These are phyloP conservation scores for Rhodosorus marinus DNA, from an alignment of 23 red algal genomes.

Conservation along the genomic window DNA sequence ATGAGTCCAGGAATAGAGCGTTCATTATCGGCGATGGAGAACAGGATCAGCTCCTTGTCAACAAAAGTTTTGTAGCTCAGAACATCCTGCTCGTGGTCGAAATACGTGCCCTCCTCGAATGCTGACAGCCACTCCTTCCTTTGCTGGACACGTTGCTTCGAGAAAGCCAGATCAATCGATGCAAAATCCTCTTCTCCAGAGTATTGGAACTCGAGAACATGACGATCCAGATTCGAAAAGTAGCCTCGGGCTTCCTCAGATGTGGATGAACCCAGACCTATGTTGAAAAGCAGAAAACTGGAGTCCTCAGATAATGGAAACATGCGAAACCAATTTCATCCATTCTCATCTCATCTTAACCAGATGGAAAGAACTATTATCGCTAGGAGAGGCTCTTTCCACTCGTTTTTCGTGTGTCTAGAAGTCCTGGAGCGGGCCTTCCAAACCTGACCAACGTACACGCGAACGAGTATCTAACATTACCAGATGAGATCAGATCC, in stretches of 20 bases:
- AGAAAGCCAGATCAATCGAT: slow-evolving; percentile 86
- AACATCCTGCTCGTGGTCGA: slow-evolving; percentile 47
- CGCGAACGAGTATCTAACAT: too few relatives aligned
- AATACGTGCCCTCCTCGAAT: slow-evolving; percentile 46
- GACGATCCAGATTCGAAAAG: slow-evolving; percentile 62
- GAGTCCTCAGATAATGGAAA: too few relatives aligned
- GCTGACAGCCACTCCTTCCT: slow-evolving; percentile 64
- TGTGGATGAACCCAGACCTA: slow-evolving; percentile 72
- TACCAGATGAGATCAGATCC: too few relatives aligned
- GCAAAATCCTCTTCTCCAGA: slow-evolving; percentile 10
- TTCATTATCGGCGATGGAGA: slow-evolving; percentile 77
- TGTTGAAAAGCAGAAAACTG: too few relatives aligned
- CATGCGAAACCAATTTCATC: too few relatives aligned
- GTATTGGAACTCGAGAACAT: slow-evolving; percentile 41
- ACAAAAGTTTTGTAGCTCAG: slow-evolving; percentile 77
- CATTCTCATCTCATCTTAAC: too few relatives aligned
- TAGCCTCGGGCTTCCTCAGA: slow-evolving; percentile 66
- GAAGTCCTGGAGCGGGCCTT: too few relatives aligned
- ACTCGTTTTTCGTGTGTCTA: too few relatives aligned
- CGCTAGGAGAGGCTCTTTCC: too few relatives aligned
- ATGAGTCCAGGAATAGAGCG: slow-evolving; percentile 81
- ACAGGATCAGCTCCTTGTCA: slow-evolving; percentile 88
- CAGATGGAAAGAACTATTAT: too few relatives aligned
- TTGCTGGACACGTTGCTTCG: slow-evolving; percentile 49
- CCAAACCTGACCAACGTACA: too few relatives aligned